A percentile compares a stretch with the other conserved stretches of the same genome.
phyloP scores from a whole-genome alignment of 768 basidiomycete species.

The Lactarius hatsudake region DNA sequence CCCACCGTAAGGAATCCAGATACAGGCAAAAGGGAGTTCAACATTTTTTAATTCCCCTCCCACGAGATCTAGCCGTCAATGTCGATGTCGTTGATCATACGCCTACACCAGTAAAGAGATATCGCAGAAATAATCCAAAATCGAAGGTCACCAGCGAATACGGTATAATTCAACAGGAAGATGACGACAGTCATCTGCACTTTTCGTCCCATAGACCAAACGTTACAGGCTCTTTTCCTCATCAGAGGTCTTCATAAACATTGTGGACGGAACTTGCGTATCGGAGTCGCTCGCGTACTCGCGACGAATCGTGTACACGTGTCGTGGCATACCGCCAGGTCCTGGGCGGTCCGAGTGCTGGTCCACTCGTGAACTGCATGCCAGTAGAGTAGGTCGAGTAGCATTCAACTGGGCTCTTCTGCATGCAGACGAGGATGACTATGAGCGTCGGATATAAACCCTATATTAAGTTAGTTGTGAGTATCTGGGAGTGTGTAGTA shows the following conservation, averaged over 20 bases:
- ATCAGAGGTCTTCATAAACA: slow-evolving; percentile 11
- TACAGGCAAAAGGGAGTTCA: not conserved
- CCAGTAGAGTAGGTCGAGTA: slow-evolving; percentile 14
- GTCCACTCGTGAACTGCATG: slow-evolving; percentile 6
- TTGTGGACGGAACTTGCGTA: slow-evolving; percentile 14
- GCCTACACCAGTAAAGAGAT: not conserved
- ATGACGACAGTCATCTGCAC: not conserved
- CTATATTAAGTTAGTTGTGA: not conserved
- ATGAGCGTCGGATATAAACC: slow-evolving; percentile 20
- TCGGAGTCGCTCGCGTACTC: slow-evolving; percentile 12
- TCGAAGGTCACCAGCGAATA: slow-evolving; percentile 1
- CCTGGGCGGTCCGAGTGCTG: not conserved
- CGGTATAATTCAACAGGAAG: not conserved
- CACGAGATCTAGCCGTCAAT: not conserved
- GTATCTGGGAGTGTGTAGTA: not conserved
- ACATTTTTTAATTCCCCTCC: not conserved
- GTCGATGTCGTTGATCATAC: not conserved
- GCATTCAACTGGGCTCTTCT: slow-evolving; percentile 20
- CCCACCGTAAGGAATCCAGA: too few relatives aligned
- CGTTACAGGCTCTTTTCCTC: slow-evolving; percentile 14
- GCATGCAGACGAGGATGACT: slow-evolving; percentile 19
- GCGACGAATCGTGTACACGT: slow-evolving; percentile 11
- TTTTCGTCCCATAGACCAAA: not conserved
- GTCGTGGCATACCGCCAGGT: not conserved
- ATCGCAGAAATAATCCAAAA: slow-evolving; percentile 1